Percentiles rank a stretch among this genome's conserved stretches.
Conservation (phyloP, 768 basidiomycete genomes). For the Pilatotrama ljubarskyi region DNA sequence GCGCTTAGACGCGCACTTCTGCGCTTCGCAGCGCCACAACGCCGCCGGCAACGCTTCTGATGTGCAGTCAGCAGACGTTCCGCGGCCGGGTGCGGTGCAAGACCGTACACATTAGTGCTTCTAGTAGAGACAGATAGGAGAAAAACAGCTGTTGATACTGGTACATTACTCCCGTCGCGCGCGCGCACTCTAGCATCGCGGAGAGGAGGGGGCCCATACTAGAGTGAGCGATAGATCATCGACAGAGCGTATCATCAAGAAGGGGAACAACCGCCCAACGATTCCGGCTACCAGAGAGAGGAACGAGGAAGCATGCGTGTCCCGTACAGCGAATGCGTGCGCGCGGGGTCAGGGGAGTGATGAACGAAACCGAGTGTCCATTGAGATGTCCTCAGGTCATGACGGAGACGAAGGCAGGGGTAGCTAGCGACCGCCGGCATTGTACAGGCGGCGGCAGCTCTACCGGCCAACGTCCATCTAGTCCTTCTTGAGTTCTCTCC, state of each 20-base stretch:
- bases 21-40: conserved; percentile 6
- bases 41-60: neutral
- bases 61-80: neutral
- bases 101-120: conserved; percentile 15
- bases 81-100: neutral
- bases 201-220: conserved; percentile 10
- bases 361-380: conserved; percentile 12
- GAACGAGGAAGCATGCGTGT: neutral
- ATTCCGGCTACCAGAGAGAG: neutral
- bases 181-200: conserved; percentile 16
- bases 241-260: neutral
- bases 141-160: conserved; percentile 14
- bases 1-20: neutral
- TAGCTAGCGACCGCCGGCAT: conserved; percentile 1
- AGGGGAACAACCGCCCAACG: neutral
- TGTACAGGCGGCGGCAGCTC: neutral
- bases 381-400: conserved; percentile 11
- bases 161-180: conserved; percentile 21
- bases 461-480: conserved; percentile 30
- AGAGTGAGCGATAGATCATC: conserved; percentile 1
- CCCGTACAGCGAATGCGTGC: conserved; percentile 1
- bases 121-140: conserved; percentile 4
- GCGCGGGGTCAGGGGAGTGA: neutral
- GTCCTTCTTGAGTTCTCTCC: conserved; percentile 83
- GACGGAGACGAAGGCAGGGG: conserved; percentile 2